A percentile compares a stretch with the other conserved stretches of the same genome.
Conservation (phyloP, 1,139 yeast species). For the Candida smagusa region DNA sequence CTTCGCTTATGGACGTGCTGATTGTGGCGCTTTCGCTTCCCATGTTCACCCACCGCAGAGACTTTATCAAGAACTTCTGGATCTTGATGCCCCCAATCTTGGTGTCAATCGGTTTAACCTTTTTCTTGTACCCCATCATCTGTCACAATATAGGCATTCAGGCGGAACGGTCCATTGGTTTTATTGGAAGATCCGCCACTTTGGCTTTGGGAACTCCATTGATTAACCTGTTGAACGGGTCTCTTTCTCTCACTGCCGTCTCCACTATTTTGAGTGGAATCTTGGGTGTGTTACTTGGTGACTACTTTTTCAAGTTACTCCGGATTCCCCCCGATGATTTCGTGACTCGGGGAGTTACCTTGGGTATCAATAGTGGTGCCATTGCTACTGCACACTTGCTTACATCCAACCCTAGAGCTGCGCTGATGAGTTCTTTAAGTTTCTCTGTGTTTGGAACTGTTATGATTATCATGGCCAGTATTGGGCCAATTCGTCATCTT, state of each 20-base stretch:
- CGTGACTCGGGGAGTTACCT: constrained; percentile 70
- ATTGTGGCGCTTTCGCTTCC: constrained; percentile 76
- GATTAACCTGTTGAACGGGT: constrained; percentile 61
- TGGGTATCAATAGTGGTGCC: constrained; percentile 80
- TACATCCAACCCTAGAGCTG: constrained; percentile 72
- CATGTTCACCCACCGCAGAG: constrained; percentile 70
- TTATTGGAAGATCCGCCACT: constrained; percentile 79
- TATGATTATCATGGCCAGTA: constrained; percentile 67
- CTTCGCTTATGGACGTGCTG: constrained; percentile 70
- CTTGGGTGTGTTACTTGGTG: constrained; percentile 70
- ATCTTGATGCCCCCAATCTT: constrained; percentile 59
- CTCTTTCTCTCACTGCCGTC: constrained; percentile 71
- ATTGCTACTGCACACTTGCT: constrained; percentile 76
- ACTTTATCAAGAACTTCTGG: constrained; percentile 56
- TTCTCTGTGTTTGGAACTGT: constrained; percentile 71
- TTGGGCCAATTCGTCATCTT: constrained; percentile 32
- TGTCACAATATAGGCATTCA: constrained; percentile 65
- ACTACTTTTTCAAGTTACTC: constrained; percentile 40
- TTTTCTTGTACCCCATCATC: constrained; percentile 66
- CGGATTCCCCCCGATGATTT: constrained; percentile 61
- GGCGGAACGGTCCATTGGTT: constrained; percentile 61
- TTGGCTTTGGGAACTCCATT: constrained; percentile 78
- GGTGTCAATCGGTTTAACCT: constrained; percentile 54
- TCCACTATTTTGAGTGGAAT: constrained; percentile 78
- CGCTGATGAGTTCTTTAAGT: constrained; percentile 70